Evolutionary conservation across 1,284 basidiomycete genomes (phyloP).

Genomic region (Moesziomyces parantarcticus): DNA sequence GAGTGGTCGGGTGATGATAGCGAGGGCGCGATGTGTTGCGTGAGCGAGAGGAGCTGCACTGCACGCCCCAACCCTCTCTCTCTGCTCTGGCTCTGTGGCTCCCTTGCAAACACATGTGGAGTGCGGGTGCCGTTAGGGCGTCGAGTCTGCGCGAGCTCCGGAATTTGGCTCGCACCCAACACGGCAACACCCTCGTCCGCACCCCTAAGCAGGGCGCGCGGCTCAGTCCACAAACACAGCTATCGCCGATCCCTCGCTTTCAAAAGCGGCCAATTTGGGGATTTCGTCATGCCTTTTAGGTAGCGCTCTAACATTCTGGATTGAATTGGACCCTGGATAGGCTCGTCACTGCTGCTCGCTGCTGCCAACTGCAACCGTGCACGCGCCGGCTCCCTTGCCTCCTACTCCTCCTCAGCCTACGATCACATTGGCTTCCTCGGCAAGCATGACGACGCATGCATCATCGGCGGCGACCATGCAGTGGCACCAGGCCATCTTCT

Average conservation of each 20-base stretch:
- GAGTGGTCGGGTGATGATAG: neutral
- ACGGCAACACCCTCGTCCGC: neutral
- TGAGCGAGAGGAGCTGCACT: neutral
- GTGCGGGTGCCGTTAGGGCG: neutral
- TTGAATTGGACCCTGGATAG: neutral
- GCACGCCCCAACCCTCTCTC: neutral
- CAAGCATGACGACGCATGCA: conserved; percentile 11
- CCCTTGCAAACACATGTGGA: conserved; percentile 9
- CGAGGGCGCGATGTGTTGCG: conserved; percentile 1
- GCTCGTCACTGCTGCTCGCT: neutral
- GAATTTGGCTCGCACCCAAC: conserved; percentile 4
- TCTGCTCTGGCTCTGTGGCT: neutral
- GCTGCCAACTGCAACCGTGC: no score
- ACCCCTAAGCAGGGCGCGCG: neutral
- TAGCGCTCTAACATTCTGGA: neutral
- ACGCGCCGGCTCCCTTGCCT: no score
- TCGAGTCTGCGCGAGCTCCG: conserved; percentile 4
- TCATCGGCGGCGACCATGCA: conserved; percentile 20
- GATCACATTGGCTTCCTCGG: neutral
- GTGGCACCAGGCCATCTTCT: conserved; percentile 55
- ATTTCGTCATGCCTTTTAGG: neutral
- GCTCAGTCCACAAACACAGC: conserved; percentile 4
- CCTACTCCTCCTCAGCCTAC: no score
- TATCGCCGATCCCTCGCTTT: neutral
- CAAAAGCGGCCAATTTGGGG: neutral